phyloP scores from a whole-genome alignment of 2,329 filamentous ascomycete species.

The Beauveria medogensis region DNA sequence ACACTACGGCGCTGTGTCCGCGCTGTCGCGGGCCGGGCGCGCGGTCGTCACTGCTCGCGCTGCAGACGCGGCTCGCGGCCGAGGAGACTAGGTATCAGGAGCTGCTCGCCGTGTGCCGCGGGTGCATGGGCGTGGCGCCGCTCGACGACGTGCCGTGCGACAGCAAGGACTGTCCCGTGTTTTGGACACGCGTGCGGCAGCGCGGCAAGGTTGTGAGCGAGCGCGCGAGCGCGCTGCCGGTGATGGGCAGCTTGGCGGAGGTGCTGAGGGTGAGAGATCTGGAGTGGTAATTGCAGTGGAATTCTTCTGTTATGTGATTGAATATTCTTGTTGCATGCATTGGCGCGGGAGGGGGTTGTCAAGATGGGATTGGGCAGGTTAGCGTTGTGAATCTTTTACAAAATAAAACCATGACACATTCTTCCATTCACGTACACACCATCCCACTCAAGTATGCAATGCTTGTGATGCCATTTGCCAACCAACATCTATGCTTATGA shows the following conservation, averaged over 20 bases:
- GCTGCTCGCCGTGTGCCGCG: conserved; percentile 65
- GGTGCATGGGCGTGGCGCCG: conserved; percentile 66
- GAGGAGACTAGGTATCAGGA: conserved; percentile 58
- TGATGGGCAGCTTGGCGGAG: conserved; percentile 24
- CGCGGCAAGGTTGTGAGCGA: conserved; percentile 36
- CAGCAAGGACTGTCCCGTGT: conserved; percentile 86
- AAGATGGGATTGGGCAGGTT: neutral
- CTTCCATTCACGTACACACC: too few species aligned
- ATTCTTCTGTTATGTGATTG: neutral
- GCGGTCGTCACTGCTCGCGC: conserved; percentile 53
- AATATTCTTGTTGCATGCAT: neutral
- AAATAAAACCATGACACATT: too few species aligned
- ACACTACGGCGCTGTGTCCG: conserved; percentile 42
- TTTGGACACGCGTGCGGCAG: conserved; percentile 69
- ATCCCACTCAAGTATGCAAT: too few species aligned
- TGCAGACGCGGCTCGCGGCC: conserved; percentile 53
- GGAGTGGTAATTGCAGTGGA: conserved; percentile 24
- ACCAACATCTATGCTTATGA: too few species aligned
- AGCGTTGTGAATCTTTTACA: neutral
- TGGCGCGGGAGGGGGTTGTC: neutral
- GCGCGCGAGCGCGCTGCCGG: conserved; percentile 24
- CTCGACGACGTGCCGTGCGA: conserved; percentile 78
- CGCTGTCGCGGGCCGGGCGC: conserved; percentile 42
- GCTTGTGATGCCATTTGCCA: too few species aligned
- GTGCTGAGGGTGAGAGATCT: conserved; percentile 20